Base-by-base conservation (phyloP, 129 eudicot genomes). In the Sambucus nigra region DNA sequence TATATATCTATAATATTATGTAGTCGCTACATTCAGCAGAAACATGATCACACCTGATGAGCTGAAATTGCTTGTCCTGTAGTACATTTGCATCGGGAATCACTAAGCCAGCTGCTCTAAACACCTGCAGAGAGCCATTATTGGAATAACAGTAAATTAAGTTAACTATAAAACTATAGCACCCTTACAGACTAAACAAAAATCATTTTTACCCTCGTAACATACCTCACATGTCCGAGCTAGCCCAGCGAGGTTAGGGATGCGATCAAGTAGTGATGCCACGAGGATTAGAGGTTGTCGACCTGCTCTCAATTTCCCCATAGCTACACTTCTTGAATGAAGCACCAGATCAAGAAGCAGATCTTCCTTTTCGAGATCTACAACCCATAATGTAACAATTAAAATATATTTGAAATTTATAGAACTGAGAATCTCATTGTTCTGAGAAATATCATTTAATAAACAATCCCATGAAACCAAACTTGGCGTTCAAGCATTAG, bases 171-270 rank as follows among this genome's bases (percentile, higher is more conserved):
- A 59, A 17, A 49, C 15, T 13, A 56, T 33, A 3, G 23, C 55
- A 25, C 20, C 20, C 41, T 41, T 8, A 1, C 15, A 41, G n/a
- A 2, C 5, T 29, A 18, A 42, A 25, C 26, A 28, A 3, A 63
- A n/a, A 21, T 28, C 8, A 2, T 13, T 42, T 7, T 1, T 45
- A 1, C 48, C 19, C 48, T 1, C 1, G 19, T 13, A 17, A 48
- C 54, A 25, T 33, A 86, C 96, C 84, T 92, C 99, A 73, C 96
- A 86, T 17, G 99, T 86, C 52, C 96, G 79, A 62, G 94, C 95
- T 66, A 92, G 74, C 57, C 99, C 99, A 68, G 99, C 99, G 50
- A 92, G 96, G 66, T 92, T 92, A 61, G 99, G 99, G 51, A 92
- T 89, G 26, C 99, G 96, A 73, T 92, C 99, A 50, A 92, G 54